Conservation (phyloP, 257 asterid genomes). For the Plantago major region DNA sequence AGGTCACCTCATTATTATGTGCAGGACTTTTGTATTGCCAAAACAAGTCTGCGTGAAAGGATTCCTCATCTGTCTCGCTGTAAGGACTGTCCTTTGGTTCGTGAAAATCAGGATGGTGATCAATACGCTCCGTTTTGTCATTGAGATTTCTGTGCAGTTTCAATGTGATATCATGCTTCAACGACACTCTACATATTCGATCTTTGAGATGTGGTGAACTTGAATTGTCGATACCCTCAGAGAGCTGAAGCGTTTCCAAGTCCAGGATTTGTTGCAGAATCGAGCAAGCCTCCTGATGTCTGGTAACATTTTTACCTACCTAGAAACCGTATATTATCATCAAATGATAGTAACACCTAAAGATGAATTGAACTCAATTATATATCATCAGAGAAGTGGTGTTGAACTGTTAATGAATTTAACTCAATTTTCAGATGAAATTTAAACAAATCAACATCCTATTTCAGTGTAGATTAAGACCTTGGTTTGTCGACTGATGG, state of each 20-base stretch:
- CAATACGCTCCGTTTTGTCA: slow-evolving; percentile 29
- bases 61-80: slow-evolving; percentile 30
- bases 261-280: slow-evolving; percentile 66
- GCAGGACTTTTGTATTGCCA: slow-evolving; percentile 60
- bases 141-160: slow-evolving; percentile 28
- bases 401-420: too few species aligned
- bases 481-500: slow-evolving; percentile 30
- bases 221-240: slow-evolving; percentile 28
- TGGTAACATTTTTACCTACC: slow-evolving; percentile 23
- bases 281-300: slow-evolving; percentile 24
- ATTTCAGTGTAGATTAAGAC: slow-evolving; percentile 3
- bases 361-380: too few species aligned
- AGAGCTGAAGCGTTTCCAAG: slow-evolving; percentile 52
- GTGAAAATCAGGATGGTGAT: slow-evolving; percentile 26
- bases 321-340: slow-evolving; percentile 14
- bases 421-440: too few species aligned
- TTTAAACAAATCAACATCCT: too few species aligned
- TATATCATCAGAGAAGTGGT: too few species aligned
- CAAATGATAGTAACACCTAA: neutral
- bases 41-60: slow-evolving; percentile 44
- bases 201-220: slow-evolving; percentile 30
- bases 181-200: slow-evolving; percentile 16
- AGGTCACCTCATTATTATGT: slow-evolving; percentile 51
- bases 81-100: slow-evolving; percentile 23
- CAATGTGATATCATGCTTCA: slow-evolving; percentile 25